phyloP scores from a whole-genome alignment of 805 yeast genomes.

The Wickerhamomyces queroliae region DNA sequence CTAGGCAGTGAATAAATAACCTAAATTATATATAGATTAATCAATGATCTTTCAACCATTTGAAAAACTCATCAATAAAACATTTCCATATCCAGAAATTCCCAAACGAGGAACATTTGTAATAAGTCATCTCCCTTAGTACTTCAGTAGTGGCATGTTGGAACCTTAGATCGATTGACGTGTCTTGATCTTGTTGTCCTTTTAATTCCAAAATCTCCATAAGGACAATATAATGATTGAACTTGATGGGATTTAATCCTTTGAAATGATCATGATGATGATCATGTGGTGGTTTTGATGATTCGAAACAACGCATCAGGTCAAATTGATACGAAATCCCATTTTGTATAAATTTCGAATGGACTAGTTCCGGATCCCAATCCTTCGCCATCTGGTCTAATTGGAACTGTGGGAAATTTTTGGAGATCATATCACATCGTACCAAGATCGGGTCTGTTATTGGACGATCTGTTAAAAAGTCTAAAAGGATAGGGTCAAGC shows the following conservation, averaged over 20 bases:
- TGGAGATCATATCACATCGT: too few relatives aligned
- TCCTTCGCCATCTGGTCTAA: background rate
- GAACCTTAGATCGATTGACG: conserved; percentile 9
- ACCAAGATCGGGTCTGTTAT: background rate
- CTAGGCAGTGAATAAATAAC: conserved; percentile 21
- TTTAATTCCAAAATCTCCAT: too few relatives aligned
- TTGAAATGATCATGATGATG: too few relatives aligned
- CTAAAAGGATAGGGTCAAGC: background rate
- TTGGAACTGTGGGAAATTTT: background rate
- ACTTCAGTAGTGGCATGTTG: conserved; percentile 11
- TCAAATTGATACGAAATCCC: too few relatives aligned
- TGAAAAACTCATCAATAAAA: conserved; percentile 15
- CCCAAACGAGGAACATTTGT: conserved; percentile 8
- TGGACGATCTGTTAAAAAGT: background rate
- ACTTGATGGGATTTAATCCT: too few relatives aligned
- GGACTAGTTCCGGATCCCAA: background rate
- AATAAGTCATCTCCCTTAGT: conserved; percentile 9
- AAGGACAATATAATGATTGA: too few relatives aligned
- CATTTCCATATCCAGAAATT: conserved; percentile 16
- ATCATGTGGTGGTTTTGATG: too few relatives aligned
- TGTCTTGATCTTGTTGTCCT: too few relatives aligned
- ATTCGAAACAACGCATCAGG: background rate
- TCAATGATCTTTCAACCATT: conserved; percentile 12
- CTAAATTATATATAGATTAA: conserved; percentile 2
- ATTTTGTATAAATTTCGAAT: background rate